A percentile compares a stretch with the other conserved stretches of the same genome.
Evolutionary conservation across 2,329 filamentous ascomycete species (phyloP).

Genomic region (Corinectria fuckeliana): DNA sequence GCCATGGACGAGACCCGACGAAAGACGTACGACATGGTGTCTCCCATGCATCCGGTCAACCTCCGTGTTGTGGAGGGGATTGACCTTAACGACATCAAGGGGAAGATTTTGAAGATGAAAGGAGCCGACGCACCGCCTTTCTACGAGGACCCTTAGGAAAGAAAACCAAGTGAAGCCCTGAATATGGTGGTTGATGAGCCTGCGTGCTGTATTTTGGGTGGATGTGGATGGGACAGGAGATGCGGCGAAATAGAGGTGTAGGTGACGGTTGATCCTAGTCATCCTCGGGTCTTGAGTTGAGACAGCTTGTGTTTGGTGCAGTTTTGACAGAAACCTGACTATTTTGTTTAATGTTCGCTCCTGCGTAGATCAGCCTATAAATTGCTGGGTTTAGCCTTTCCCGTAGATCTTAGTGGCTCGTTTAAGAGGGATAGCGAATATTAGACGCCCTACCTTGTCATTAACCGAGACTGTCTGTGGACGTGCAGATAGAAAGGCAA

Average conservation of each 20-base stretch:
- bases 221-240: background rate
- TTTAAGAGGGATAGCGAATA: too few species aligned
- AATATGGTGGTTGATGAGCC: background rate
- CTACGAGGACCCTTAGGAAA: conserved; percentile 5
- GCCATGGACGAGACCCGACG: conserved; percentile 39
- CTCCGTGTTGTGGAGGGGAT: conserved; percentile 37
- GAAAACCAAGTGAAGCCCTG: background rate
- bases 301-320: too few species aligned
- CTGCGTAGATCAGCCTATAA: background rate
- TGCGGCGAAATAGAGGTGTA: background rate
- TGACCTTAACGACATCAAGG: conserved; percentile 7
- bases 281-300: too few species aligned
- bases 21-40: conserved; percentile 22
- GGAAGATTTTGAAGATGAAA: background rate
- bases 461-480: too few species aligned
- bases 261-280: too few species aligned
- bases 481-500: too few species aligned
- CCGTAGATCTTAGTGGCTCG: too few species aligned
- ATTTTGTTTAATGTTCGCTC: background rate
- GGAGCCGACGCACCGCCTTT: background rate
- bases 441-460: too few species aligned
- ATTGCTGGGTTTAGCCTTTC: too few species aligned
- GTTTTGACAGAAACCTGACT: too few species aligned
- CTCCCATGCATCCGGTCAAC: conserved; percentile 44
- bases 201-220: background rate